Evolutionary conservation across 129 eudicot genomes (phyloP), one percentile per base, ranked within the genome.

Genomic region (Escallonia rubra): DNA sequence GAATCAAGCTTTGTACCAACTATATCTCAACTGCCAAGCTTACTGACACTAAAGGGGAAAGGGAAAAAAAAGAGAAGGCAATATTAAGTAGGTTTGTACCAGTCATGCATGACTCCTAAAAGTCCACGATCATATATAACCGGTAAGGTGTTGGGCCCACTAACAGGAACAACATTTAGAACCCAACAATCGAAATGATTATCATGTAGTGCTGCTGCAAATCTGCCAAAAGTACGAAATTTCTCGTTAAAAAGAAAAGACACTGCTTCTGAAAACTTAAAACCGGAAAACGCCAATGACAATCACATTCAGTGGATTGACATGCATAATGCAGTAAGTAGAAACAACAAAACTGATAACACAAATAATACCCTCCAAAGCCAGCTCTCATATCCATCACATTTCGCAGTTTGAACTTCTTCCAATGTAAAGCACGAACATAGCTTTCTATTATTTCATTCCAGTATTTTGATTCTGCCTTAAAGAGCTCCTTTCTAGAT

Each of bases 341-440:
- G 48, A 63, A 6, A 42, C 45, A 57, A 51, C 3, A 42, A 3
- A 5, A 51, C 46, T 44, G 41, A 57, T 50, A 67, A 57, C 38
- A 14, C 48, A 53, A 45, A 38, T 45, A 39, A 43, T 79, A 93
- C 99, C 99, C 96, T 79, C 99, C 99, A 69, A 84, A 93, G 63
- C 96, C 96, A 39, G 99, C 99, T 86, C 87, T 89, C 99, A 93
- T 93, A 76, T 93, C 99, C 79, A 93, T 68, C 65, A 93, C 96
- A 63, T 93, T 93, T 73, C 99, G 78, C 60, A 86, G 79, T 65
- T 84, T 87, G 77, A 46, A 79, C 16, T 68, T 75, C 61, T 78
- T 81, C 96, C 96, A 86, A 46, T 72, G 92, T 44, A 83, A 66
- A 73, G 65, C 95, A 61, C 95, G 92, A 23, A 93, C 86, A 41